A percentile compares a stretch with the other conserved stretches of the same genome.
phyloP scores from a whole-genome alignment of 2,329 filamentous ascomycete genomes.

The Madurella fahalii region DNA sequence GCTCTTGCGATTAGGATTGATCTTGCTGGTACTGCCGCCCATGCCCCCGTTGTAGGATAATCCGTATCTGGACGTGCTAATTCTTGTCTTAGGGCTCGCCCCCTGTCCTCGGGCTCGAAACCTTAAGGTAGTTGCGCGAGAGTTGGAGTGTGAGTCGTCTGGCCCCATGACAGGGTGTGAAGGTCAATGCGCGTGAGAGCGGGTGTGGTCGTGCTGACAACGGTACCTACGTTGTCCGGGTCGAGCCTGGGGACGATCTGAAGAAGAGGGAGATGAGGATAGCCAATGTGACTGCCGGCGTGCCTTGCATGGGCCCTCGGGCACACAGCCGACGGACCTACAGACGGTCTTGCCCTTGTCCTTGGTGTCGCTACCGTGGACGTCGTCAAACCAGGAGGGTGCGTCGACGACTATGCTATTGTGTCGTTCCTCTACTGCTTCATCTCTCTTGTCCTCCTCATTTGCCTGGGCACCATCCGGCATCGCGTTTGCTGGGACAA shows the following conservation, averaged over 20 bases:
- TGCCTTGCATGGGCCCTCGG: background rate
- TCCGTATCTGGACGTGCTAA: background rate
- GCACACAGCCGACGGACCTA: background rate
- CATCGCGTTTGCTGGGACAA: background rate
- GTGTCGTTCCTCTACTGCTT: background rate
- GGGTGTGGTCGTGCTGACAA: background rate
- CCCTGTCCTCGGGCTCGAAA: too few species aligned
- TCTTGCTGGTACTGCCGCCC: background rate
- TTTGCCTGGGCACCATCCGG: background rate
- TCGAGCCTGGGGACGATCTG: background rate
- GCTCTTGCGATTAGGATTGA: background rate
- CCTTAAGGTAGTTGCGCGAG: background rate
- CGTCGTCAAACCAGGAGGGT: constrained; percentile 5
- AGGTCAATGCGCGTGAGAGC: background rate
- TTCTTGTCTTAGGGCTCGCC: background rate
- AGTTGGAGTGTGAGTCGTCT: background rate
- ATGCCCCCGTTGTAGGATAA: background rate
- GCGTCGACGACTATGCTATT: background rate
- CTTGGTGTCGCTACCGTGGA: background rate
- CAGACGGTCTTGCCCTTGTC: constrained; percentile 7
- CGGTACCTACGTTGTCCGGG: background rate
- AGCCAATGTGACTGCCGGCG: background rate
- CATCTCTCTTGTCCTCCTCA: background rate
- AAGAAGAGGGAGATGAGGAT: background rate
- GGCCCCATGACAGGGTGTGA: background rate